Conservation (phyloP, 148 eudicot species). For the Talinum fruticosum region DNA sequence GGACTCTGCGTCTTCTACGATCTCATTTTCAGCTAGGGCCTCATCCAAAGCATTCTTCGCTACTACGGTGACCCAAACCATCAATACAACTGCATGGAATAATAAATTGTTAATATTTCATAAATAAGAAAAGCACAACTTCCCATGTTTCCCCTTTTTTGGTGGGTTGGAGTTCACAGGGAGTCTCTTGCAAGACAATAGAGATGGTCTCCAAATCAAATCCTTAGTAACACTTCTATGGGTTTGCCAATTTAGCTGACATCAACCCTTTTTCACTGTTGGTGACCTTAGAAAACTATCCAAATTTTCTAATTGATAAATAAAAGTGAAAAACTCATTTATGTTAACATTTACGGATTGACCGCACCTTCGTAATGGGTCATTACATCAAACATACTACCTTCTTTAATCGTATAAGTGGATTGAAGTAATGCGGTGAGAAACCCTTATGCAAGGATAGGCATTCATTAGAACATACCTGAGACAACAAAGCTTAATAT, state of each 20-base stretch:
- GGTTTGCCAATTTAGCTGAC: background rate
- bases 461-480: conserved; percentile 41
- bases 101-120: background rate
- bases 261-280: background rate
- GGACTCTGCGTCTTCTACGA: conserved; percentile 34
- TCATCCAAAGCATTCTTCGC: conserved; percentile 87
- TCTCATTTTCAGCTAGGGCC: conserved; percentile 66
- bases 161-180: too few relatives aligned
- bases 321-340: background rate
- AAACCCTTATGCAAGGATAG: background rate
- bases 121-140: background rate
- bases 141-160: too few relatives aligned
- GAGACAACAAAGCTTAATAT: conserved; percentile 58
- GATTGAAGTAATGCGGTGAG: background rate
- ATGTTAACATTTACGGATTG: background rate
- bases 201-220: too few relatives aligned
- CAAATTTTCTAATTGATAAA: background rate
- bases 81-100: conserved; percentile 54
- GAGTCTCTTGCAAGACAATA: too few relatives aligned
- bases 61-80: conserved; percentile 70
- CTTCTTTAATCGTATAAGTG: background rate
- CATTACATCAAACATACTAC: background rate
- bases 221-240: background rate
- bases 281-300: background rate
- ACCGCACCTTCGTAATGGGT: background rate